phyloP scores from a whole-genome alignment of 805 yeast species.

The Groenewaldozyma tartarivorans region DNA sequence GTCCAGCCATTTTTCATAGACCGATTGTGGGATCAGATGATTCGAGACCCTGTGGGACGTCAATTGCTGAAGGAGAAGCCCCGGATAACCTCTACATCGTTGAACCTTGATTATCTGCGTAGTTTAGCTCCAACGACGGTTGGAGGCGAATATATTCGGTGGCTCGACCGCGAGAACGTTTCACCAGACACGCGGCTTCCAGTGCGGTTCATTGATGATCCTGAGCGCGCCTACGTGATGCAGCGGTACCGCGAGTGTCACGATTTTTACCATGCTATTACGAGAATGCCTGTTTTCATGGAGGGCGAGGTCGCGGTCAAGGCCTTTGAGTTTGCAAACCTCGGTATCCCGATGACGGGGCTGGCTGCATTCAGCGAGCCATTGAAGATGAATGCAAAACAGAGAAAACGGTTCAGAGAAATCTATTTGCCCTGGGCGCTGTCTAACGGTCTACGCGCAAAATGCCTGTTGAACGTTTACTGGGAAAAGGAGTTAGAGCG shows the following conservation, averaged over 20 bases:
- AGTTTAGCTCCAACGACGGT: slow-evolving; percentile 57
- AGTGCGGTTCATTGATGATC: slow-evolving; percentile 80
- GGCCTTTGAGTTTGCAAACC: slow-evolving; percentile 82
- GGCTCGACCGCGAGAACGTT: slow-evolving; percentile 82
- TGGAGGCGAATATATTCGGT: slow-evolving; percentile 68
- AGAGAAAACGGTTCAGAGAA: slow-evolving; percentile 52
- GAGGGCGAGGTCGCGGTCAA: slow-evolving; percentile 97
- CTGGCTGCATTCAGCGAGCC: slow-evolving; percentile 89
- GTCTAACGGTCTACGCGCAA: slow-evolving; percentile 57
- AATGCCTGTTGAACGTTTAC: slow-evolving; percentile 75
- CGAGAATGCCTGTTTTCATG: slow-evolving; percentile 79
- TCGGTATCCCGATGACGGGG: slow-evolving; percentile 93
- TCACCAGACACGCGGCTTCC: slow-evolving; percentile 90
- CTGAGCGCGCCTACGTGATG: slow-evolving; percentile 84
- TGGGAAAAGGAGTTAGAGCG: slow-evolving; percentile 79
- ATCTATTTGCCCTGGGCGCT: slow-evolving; percentile 87
- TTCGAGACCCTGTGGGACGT: slow-evolving; percentile 66
- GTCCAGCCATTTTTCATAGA: slow-evolving; percentile 63
- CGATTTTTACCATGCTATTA: slow-evolving; percentile 89
- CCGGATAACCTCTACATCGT: slow-evolving; percentile 61
- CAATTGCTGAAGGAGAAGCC: slow-evolving; percentile 72
- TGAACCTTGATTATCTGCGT: slow-evolving; percentile 54
- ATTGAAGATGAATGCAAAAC: slow-evolving; percentile 53
- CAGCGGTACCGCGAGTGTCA: slow-evolving; percentile 94
- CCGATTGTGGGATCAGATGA: slow-evolving; percentile 60